Conservation (phyloP, 2,329 filamentous ascomycete genomes). For the Hawksworthiomyces lignivorus region DNA sequence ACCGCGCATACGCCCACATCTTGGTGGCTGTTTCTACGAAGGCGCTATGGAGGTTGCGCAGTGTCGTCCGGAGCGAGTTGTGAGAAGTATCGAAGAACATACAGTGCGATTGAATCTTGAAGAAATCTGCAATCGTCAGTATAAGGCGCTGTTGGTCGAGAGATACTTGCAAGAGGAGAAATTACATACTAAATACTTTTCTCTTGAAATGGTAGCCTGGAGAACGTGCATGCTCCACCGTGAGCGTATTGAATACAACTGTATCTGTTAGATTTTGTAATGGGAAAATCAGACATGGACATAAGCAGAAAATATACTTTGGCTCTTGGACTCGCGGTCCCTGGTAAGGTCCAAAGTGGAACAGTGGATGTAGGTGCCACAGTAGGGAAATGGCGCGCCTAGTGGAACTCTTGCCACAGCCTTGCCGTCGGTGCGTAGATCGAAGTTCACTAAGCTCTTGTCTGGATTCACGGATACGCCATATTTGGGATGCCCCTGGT, state of each 20-base stretch:
- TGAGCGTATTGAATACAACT: slow-evolving; percentile 63
- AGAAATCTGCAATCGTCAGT: slow-evolving; percentile 35
- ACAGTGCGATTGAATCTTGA: slow-evolving; percentile 77
- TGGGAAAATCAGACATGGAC: too few species aligned
- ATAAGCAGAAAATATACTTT: slow-evolving; percentile 34
- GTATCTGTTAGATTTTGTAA: slow-evolving; percentile 1
- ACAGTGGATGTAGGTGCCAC: slow-evolving; percentile 71
- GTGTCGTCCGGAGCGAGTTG: slow-evolving; percentile 62
- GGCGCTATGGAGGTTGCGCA: slow-evolving; percentile 66
- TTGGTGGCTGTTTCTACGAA: slow-evolving; percentile 76
- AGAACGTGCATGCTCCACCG: slow-evolving; percentile 63
- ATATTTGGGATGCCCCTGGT: slow-evolving; percentile 67
- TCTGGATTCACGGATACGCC: slow-evolving; percentile 67
- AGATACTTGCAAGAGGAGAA: too few species aligned
- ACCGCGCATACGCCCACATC: slow-evolving; percentile 54
- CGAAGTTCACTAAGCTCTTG: slow-evolving; percentile 85
- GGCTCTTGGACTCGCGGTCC: slow-evolving; percentile 47
- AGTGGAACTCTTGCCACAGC: slow-evolving; percentile 40
- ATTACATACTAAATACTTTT: slow-evolving; percentile 60
- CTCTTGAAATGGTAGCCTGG: slow-evolving; percentile 74
- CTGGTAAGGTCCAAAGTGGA: slow-evolving; percentile 67
- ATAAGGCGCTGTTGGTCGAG: too few species aligned
- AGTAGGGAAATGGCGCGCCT: slow-evolving; percentile 68
- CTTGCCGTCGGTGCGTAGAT: slow-evolving; percentile 47
- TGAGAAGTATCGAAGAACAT: slow-evolving; percentile 78